These are phyloP conservation scores for Saraca asoca DNA, from an alignment of 331 rosid species.

Conservation along the genomic window DNA sequence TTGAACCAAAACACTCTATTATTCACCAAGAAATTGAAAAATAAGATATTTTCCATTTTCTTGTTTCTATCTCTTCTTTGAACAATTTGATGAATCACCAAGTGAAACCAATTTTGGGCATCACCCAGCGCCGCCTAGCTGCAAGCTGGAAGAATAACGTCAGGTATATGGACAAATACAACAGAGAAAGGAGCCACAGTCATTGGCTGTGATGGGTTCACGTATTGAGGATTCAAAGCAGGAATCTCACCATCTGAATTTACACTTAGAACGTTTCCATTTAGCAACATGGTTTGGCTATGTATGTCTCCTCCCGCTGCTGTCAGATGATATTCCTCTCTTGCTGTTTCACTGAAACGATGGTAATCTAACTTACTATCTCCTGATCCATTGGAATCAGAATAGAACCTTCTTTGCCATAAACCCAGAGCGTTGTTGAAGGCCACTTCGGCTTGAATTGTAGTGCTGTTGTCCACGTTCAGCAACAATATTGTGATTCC, in stretches of 20 bases:
- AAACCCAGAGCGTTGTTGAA: slow-evolving; percentile 35
- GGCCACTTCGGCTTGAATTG: slow-evolving; percentile 42
- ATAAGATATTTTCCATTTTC: slow-evolving; percentile 26
- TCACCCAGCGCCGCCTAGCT: slow-evolving; percentile 33
- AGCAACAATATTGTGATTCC: slow-evolving; percentile 75
- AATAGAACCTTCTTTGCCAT: slow-evolving; percentile 31
- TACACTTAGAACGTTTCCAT: slow-evolving; percentile 63
- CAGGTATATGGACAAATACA: slow-evolving; percentile 82
- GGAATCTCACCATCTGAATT: slow-evolving; percentile 75
- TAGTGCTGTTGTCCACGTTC: slow-evolving; percentile 60
- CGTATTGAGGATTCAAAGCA: slow-evolving; percentile 54
- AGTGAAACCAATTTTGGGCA: slow-evolving; percentile 50
- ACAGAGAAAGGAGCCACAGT: slow-evolving; percentile 67
- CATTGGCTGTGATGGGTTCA: slow-evolving; percentile 60
- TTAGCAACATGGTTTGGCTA: slow-evolving; percentile 74
- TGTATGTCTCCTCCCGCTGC: slow-evolving; percentile 66
- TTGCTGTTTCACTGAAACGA: slow-evolving; percentile 28
- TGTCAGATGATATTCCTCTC: slow-evolving; percentile 86
- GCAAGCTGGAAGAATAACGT: slow-evolving; percentile 59
- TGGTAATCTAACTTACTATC: slow-evolving; percentile 25
- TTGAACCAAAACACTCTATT: not conserved
- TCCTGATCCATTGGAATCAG: slow-evolving; percentile 14
- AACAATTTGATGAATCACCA: slow-evolving; percentile 25
- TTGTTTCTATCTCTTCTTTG: slow-evolving; percentile 36
- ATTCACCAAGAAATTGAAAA: slow-evolving; percentile 4